Evolutionary conservation across 768 basidiomycete species (phyloP), one percentile per base, ranked within the genome.

Genomic region (Strobilomyces echinocephalus): DNA sequence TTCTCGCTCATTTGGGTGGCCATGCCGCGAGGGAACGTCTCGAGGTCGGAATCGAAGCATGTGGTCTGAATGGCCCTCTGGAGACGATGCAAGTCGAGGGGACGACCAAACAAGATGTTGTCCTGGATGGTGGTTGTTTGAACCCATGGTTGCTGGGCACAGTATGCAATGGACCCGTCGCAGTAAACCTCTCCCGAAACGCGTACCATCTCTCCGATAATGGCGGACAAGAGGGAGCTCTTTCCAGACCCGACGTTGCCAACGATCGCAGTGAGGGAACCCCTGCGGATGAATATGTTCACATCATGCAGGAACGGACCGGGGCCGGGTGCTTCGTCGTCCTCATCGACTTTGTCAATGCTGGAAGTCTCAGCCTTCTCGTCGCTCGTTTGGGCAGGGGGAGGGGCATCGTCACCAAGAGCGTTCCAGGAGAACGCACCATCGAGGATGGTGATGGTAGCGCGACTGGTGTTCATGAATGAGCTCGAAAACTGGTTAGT

Each of bases 1-100:
- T 76, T 77, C 57, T 79, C 77, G 30, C 75, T 77, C 54, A 79
- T 70, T 59, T 79, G 74, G 2, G 77, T 79, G 35, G 65, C 66
- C 58, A 68, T 61, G 21, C 66, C 66, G 35, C 58, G 49, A 3
- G 67, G 64, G 52, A 69, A 64, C 0, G 60, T 58, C 34, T 68
- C 67, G 39, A 68, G 60, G 46, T 68, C 66, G 14, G 63, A 60
- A 34, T 66, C 62, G 24, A 68, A 67, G 31, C 65, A 67, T 5
- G 67, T 66, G 11, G 57, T 62, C 42, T 62, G 55, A 33, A 68
- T 59, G 16, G 67, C 66, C 44, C 50, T 63, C 38, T 69, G 63
- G 41, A 67, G 61, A 24, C 53, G 66, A 26, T 28, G 58, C 38
- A 64, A 45, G 49, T 69, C 53, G 40, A 69, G 52, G 10, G 68